Percentiles rank a stretch among this genome's conserved stretches.
phyloP scores from a whole-genome alignment of 257 asterid species.

The Nicotiana tabacum region DNA sequence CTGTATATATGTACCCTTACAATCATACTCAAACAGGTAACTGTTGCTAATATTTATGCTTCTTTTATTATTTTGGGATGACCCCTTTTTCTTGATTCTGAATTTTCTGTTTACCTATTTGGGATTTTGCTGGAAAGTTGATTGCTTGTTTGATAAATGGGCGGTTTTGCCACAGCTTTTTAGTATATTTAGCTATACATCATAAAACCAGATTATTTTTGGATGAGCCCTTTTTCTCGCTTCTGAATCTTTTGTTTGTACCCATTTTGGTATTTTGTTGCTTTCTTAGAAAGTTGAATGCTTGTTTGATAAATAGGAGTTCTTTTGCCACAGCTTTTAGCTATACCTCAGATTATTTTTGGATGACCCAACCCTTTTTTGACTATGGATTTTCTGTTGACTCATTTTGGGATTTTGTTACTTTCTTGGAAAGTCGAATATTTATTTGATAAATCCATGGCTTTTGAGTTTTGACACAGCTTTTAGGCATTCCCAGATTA shows the following conservation, averaged over 20 bases:
- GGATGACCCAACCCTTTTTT: neutral
- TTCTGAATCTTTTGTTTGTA: neutral
- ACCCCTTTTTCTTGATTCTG: neutral
- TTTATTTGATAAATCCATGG: neutral
- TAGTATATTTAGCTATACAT: neutral
- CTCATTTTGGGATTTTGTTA: neutral
- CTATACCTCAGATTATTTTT: slow-evolving; percentile 54
- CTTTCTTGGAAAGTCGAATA: neutral
- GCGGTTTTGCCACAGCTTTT: neutral
- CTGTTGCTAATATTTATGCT: neutral
- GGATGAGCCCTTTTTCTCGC: neutral
- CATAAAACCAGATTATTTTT: neutral
- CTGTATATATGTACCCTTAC: slow-evolving; percentile 60
- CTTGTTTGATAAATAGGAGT: neutral
- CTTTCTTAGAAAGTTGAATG: neutral
- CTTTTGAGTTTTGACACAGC: neutral
- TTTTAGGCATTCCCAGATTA: neutral
- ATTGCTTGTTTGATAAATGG: slow-evolving; percentile 5
- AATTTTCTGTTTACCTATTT: slow-evolving; percentile 14
- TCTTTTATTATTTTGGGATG: neutral
- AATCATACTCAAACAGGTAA: slow-evolving; percentile 47
- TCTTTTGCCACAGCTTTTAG: slow-evolving; percentile 40
- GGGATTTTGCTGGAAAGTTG: neutral
- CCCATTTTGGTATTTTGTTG: neutral
- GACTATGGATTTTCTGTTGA: neutral